Base-by-base conservation (phyloP, 345 rosid genomes). In the Balakata baccata region DNA sequence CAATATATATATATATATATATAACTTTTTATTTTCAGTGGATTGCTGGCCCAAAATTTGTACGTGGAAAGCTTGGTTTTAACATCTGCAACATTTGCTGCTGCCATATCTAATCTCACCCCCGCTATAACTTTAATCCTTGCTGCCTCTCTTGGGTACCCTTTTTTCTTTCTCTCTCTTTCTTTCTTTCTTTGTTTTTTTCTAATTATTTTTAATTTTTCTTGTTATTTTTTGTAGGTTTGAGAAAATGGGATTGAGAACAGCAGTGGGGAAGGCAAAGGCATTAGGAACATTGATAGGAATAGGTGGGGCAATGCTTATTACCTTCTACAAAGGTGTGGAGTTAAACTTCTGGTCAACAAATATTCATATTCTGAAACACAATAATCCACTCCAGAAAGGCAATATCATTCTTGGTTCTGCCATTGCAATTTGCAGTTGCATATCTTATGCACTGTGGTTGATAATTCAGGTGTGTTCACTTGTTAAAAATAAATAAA, bases 271-370 rank as follows among this genome's bases (percentile, higher is more conserved):
- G 41, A 66, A 71, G 46, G 76, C 76, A 13, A 77, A 77, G 53
- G 34, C 53, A 22, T 11, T 72, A 11, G 80, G 80, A 18, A 71
- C 72, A 12, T 20, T 60, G 66, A 13, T 66, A 20, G 71, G 80
- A 38, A 77, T 72, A 20, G 62, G 72, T 25, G 80, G 80, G 2
- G 80, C 80, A 1, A 77, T 77, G 80, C 25, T 72, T 38, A 57
- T 77, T 1, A 66, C 72, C 3, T 77, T 71, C n/a, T 77, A 71
- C 68, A 72, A 66, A 23, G 80, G 80, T 3, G 20, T 17, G 3
- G 66, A 65, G 23, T 39, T 77, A 11, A 54, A 50, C 10, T 43
- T 77, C 2, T 71, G 72, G 80, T 58, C 71, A 18, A 77, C 76
- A 34, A 59, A 72, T 41, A 7, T 72, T 39, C 17, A 77, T 37